Conservation (phyloP, 768 basidiomycete genomes). For the Boletus reticulatus region DNA sequence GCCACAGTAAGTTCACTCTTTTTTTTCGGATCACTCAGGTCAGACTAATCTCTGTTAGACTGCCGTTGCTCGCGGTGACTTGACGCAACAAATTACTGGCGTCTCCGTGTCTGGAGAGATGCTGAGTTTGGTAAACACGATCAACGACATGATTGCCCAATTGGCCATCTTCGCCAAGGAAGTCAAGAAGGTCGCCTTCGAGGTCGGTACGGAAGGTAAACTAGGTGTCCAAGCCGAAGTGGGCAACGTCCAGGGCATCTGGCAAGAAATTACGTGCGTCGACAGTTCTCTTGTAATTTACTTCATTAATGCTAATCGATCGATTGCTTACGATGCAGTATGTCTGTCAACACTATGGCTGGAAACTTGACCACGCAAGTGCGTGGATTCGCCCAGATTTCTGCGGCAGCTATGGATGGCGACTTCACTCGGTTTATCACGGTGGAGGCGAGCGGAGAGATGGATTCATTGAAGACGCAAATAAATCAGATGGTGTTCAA, state of each 20-base stretch:
- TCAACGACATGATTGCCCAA: conserved; percentile 84
- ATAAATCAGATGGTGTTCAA: conserved; percentile 99
- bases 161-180: conserved; percentile 70
- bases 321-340: conserved; percentile 39
- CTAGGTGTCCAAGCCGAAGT: conserved; percentile 97
- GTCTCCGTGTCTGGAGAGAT: conserved; percentile 96
- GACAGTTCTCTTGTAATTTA: neutral
- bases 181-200: conserved; percentile 93
- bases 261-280: conserved; percentile 96
- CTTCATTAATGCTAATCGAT: neutral
- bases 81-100: conserved; percentile 90
- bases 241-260: conserved; percentile 94
- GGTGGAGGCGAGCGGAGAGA: conserved; percentile 96
- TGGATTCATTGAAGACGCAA: conserved; percentile 99
- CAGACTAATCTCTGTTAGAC: conserved; percentile 43
- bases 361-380: conserved; percentile 97
- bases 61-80: conserved; percentile 90
- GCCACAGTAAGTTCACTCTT: conserved; percentile 63
- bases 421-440: conserved; percentile 99
- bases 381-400: conserved; percentile 97
- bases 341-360: conserved; percentile 98
- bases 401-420: conserved; percentile 97
- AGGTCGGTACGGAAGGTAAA: conserved; percentile 99
- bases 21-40: neutral
- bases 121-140: conserved; percentile 93